Evolutionary conservation across 1,284 basidiomycete species (phyloP).

Genomic region (Xanthoconium separans): DNA sequence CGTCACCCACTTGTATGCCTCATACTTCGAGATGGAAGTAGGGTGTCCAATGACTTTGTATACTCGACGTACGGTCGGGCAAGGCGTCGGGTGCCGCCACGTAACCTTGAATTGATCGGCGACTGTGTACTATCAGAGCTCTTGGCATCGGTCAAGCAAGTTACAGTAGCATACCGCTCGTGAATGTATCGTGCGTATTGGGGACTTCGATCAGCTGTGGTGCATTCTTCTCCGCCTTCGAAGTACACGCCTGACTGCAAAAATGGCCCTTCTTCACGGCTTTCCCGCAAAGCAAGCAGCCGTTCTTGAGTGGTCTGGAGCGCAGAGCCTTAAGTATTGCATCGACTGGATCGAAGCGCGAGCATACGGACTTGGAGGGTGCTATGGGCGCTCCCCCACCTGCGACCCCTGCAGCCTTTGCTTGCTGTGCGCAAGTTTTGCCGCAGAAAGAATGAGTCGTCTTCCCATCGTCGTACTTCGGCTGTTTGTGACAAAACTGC

Average conservation of each 20-base stretch:
- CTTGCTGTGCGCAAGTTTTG: constrained; percentile 54
- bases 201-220: constrained; percentile 61
- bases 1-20: constrained; percentile 51
- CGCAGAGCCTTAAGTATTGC: constrained; percentile 54
- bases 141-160: not conserved
- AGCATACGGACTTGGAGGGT: constrained; percentile 33
- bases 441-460: constrained; percentile 55
- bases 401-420: constrained; percentile 33
- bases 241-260: constrained; percentile 51
- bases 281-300: constrained; percentile 57
- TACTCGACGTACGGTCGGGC: constrained; percentile 54
- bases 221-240: constrained; percentile 50
- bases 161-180: constrained; percentile 46
- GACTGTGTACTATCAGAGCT: constrained; percentile 38
- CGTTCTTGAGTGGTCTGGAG: constrained; percentile 46
- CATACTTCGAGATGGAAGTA: constrained; percentile 49
- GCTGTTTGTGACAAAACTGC: constrained; percentile 47
- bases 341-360: constrained; percentile 20
- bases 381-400: constrained; percentile 23
- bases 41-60: constrained; percentile 58
- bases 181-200: constrained; percentile 55
- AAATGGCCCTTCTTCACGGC: constrained; percentile 58
- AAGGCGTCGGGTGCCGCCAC: constrained; percentile 58
- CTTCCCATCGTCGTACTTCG: constrained; percentile 52
- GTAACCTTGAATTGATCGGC: constrained; percentile 62